phyloP scores from a whole-genome alignment of 352 stramenopile genomes.

The Pythium volutum region DNA sequence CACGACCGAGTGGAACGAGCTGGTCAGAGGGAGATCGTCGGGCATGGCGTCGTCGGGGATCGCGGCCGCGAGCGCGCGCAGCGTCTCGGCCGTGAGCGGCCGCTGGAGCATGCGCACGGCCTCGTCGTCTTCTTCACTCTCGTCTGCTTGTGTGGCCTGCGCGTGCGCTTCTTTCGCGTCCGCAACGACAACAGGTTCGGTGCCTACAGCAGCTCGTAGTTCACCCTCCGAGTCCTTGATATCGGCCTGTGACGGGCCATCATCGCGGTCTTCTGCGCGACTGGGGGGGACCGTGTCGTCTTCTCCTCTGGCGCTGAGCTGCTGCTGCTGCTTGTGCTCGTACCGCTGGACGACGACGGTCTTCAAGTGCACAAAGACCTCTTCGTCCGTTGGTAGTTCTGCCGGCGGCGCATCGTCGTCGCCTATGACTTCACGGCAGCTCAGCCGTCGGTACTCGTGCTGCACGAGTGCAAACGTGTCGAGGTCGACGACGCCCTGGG shows the following conservation, averaged over 20 bases:
- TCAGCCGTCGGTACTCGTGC: constrained; percentile 26
- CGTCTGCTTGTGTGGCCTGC: constrained; percentile 1
- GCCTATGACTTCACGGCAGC: neutral
- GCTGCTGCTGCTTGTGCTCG: constrained; percentile 11
- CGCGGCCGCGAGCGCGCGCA: constrained; percentile 14
- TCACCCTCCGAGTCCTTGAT: no score
- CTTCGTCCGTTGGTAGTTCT: constrained; percentile 11
- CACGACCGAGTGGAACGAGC: neutral
- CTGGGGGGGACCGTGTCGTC: neutral
- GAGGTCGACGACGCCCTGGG: constrained; percentile 6
- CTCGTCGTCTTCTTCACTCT: neutral
- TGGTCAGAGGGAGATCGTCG: neutral
- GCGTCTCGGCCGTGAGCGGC: constrained; percentile 16
- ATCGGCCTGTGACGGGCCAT: no score
- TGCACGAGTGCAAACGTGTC: constrained; percentile 24
- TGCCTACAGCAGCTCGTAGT: no score
- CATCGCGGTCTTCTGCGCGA: no score
- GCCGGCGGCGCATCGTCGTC: neutral
- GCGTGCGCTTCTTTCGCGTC: neutral
- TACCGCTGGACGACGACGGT: constrained; percentile 17
- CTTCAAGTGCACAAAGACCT: constrained; percentile 23
- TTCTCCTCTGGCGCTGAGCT: neutral
- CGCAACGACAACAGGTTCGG: neutral
- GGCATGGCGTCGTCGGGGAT: constrained; percentile 7
- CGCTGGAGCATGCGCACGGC: constrained; percentile 6